Percentiles rank a stretch among this genome's conserved stretches.
Conservation (phyloP, 106 monocot species). For the Iris macrosiphon region DNA sequence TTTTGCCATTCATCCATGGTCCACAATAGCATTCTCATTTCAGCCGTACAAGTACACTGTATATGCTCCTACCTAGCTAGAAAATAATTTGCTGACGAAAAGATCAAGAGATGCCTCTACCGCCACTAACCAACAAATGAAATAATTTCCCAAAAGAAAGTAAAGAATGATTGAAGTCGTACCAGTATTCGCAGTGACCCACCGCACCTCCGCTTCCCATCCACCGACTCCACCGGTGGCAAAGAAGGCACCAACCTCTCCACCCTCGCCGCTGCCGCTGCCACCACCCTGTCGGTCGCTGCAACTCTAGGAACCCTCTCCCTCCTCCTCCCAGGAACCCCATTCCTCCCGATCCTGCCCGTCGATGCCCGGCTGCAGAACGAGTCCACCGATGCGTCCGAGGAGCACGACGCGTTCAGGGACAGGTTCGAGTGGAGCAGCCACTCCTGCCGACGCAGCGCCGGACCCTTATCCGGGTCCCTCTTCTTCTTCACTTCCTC, state of each 20-base stretch:
- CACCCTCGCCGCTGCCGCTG: constrained; percentile 8
- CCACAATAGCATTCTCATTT: too few species aligned
- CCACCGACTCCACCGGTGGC: constrained; percentile 18
- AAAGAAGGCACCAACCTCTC: constrained; percentile 20
- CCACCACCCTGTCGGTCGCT: constrained; percentile 28
- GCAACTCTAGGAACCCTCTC: constrained; percentile 19
- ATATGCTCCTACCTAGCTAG: too few species aligned
- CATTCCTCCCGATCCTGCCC: constrained; percentile 54
- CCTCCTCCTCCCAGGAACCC: constrained; percentile 23
- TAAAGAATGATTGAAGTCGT: constrained; percentile 10
- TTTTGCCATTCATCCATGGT: too few species aligned
- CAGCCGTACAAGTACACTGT: too few species aligned
- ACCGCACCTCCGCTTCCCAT: constrained; percentile 69
- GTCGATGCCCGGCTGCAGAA: constrained; percentile 77
- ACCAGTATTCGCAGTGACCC: constrained; percentile 89
- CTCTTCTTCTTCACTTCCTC: constrained; percentile 24
- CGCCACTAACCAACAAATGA: not conserved
- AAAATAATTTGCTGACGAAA: too few species aligned
- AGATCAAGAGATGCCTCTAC: too few species aligned
- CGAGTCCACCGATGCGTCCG: constrained; percentile 77
- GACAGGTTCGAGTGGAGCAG: constrained; percentile 61
- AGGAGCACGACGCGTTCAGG: constrained; percentile 88
- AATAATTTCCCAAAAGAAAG: not conserved
- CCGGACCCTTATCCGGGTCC: not conserved
- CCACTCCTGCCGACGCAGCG: constrained; percentile 53